These are phyloP conservation scores for Hyphopichia buzzinii DNA, from an alignment of 1,139 yeast species.

Conservation along the genomic window DNA sequence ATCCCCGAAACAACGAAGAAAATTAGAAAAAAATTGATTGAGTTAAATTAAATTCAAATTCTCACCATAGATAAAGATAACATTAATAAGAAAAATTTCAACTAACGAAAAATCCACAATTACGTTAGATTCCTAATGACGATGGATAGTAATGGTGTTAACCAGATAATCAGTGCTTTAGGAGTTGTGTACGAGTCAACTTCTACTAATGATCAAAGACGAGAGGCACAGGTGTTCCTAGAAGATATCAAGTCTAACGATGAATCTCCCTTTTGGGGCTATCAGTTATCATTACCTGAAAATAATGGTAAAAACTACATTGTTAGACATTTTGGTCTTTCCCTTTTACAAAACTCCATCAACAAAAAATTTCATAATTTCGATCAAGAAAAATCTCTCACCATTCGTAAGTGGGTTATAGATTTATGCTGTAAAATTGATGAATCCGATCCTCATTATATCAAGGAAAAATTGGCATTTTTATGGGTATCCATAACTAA, in stretches of 20 bases:
- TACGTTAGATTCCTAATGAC: constrained; percentile 26
- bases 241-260: constrained; percentile 74
- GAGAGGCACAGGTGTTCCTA: constrained; percentile 69
- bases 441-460: constrained; percentile 78
- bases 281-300: constrained; percentile 67
- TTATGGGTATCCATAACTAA: constrained; percentile 95
- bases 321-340: constrained; percentile 87
- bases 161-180: constrained; percentile 72
- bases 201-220: constrained; percentile 61
- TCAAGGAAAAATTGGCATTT: constrained; percentile 85
- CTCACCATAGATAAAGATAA: too few relatives aligned
- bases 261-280: constrained; percentile 93
- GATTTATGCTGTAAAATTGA: constrained; percentile 65
- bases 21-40: too few relatives aligned
- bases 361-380: constrained; percentile 51
- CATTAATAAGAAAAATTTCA: too few relatives aligned
- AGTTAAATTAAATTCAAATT: too few relatives aligned
- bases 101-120: too few relatives aligned
- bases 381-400: constrained; percentile 61
- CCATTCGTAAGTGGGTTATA: constrained; percentile 80
- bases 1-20: too few relatives aligned
- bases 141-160: constrained; percentile 67
- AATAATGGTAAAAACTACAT: constrained; percentile 63
- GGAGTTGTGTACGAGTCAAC: constrained; percentile 74
- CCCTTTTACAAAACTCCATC: constrained; percentile 73